Base-by-base conservation (phyloP, 1,284 basidiomycete species). In the Somion occarium region DNA sequence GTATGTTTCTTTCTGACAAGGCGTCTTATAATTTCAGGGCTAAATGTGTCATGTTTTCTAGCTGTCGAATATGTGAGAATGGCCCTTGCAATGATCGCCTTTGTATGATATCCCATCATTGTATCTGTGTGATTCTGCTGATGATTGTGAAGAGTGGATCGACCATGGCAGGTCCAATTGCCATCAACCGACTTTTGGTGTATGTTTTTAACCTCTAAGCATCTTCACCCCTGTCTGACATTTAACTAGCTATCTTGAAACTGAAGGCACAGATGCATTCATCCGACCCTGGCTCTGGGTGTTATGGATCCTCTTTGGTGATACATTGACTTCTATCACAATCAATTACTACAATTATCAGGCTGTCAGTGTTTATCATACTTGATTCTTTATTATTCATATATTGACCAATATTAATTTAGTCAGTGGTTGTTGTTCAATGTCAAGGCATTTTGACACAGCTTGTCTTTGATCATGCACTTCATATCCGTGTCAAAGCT, bases 401-500 rank as follows among this genome's bases (percentile, higher is more conserved):
- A 25, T 11, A 22, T 0, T 2, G 43, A 5, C 37, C 46, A 12
- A 15, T 25, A 7, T 26, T 2, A 11, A 22, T 15, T n/a, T 38
- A 70, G 66, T 79, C 74, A 1, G 65, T 72, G n/a, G 69, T 70
- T 9, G 65, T 81, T 5, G 78, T 83, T 13, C 76, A 78, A 41
- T 62, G 68, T 5, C 83, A 89, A 62, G 75, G 75, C 2, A 75
- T 91, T 47, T 69, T 89, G 48, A 87, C 85, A 0, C 79, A 88
- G 56, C 73, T 88, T 3, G 67, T 89, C 4, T 87, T 88, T 60
- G 82, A 87, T 53, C 86, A 88, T 57, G 72, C 84, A 1, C 70
- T 88, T 2, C 76, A 84, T 37, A 79, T 88, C 38, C 75, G 86
- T 18, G 74, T 88, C 67, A 82, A 81, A 58, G 74, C 79, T 2